Base-by-base conservation (phyloP, 176 grass and related monocot species). In the Hsuehochloa calcarea region DNA sequence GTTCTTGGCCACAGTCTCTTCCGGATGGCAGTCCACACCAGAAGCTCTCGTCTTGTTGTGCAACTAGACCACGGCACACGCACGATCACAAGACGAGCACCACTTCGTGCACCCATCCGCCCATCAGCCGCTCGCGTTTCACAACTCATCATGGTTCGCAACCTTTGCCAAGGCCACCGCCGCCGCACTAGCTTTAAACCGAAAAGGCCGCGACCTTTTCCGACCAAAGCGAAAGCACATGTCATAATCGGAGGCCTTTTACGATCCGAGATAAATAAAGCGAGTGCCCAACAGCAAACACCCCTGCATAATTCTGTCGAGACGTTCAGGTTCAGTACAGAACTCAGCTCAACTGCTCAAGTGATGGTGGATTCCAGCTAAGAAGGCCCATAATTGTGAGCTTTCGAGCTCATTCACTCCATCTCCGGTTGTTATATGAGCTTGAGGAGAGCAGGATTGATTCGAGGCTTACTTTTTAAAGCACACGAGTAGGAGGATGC, bases 161-260 rank as follows among this genome's bases (percentile, higher is more conserved):
- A 20, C 43, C 55, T 39, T 47, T 39, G 76, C 54, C 25, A n/a
- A 3, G 8, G 15, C 41, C 68, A 5, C 67, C 54, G 17, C 65
- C 74, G 8, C 78, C 63, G 56, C 76, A 70, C 72, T 39, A 35
- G 38, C 39, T 34, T 47, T 68, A 20, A 47, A 35, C 69, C 76
- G 22, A 34, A 85, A 85, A 77, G 88, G 78, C 35, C 5, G n/a
- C 49, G 82, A 84, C 39, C 82, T 80, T 85, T 89, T 8, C 68
- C 14, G 39, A 5, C 82, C 75, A 16, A 15, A 61, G 73, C 72
- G 65, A 79, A 41, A 58, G 8, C 47, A 61, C 77, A 62, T 80
- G 70, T 5, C 82, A 81, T 76, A 11, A 89, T 85, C 25, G 51
- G 6, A 15, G 8, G 8, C 6, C 59, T 70, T 83, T 72, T 78